Conservation (phyloP, 1,284 basidiomycete genomes). For the Ganoderma sp. region DNA sequence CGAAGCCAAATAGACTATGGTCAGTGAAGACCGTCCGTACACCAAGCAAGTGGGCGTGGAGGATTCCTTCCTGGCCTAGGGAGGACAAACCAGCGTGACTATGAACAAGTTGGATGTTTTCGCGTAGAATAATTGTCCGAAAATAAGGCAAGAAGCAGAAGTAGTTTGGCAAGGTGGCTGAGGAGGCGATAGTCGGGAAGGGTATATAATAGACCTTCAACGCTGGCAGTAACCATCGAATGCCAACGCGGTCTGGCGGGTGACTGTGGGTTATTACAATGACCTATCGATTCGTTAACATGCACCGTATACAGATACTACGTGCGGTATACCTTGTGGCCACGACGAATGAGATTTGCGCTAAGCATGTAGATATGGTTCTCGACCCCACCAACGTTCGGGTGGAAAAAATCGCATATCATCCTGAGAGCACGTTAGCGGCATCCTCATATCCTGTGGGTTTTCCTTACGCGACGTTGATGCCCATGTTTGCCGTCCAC, state of each 20-base stretch:
- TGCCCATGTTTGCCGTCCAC: conserved; percentile 26
- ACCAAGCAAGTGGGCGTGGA: conserved; percentile 86
- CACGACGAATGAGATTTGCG: conserved; percentile 80
- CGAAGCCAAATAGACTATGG: conserved; percentile 95
- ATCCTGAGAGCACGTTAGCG: conserved; percentile 59
- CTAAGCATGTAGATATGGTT: conserved; percentile 95
- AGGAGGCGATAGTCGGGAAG: conserved; percentile 84
- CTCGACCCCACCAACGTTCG: conserved; percentile 94
- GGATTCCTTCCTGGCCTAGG: conserved; percentile 90
- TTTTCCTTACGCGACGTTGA: conserved; percentile 30
- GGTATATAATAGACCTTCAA: conserved; percentile 97
- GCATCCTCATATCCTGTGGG: background rate
- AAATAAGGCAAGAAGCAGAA: conserved; percentile 92
- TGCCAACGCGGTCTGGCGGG: conserved; percentile 81
- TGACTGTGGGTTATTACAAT: conserved; percentile 96
- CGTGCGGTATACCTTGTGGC: conserved; percentile 71
- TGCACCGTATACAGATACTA: conserved; percentile 6
- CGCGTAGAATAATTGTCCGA: conserved; percentile 87
- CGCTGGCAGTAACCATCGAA: conserved; percentile 85
- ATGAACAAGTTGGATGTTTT: conserved; percentile 88
- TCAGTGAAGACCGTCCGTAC: conserved; percentile 95
- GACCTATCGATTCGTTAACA: conserved; percentile 57
- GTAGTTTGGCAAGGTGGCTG: conserved; percentile 94
- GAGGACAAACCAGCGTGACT: conserved; percentile 91
- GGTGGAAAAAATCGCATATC: conserved; percentile 98